Percentiles rank a stretch among this genome's conserved stretches.
Conservation (phyloP, 345 rosid genomes). For the Streptanthus diversifolius region DNA sequence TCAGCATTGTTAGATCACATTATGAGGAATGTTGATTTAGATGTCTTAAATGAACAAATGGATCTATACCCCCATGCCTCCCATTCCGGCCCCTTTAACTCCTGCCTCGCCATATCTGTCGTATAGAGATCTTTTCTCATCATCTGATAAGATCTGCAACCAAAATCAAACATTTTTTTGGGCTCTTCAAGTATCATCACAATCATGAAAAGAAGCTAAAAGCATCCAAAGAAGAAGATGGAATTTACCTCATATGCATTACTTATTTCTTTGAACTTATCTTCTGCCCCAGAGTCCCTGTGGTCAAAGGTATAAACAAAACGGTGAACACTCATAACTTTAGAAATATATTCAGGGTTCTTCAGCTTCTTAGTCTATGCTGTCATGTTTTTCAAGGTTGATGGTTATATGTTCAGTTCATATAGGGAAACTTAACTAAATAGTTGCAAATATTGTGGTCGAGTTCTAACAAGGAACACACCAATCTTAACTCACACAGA, state of each 20-base stretch:
- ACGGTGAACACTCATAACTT: neutral
- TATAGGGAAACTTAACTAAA: neutral
- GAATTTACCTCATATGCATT: slow-evolving; percentile 93
- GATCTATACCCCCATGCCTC: slow-evolving; percentile 70
- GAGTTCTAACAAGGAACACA: neutral
- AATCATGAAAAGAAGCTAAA: neutral
- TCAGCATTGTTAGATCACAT: neutral
- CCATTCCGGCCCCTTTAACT: slow-evolving; percentile 93
- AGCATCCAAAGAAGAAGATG: slow-evolving; percentile 13
- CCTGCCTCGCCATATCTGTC: slow-evolving; percentile 98
- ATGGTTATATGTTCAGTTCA: neutral
- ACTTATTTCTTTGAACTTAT: slow-evolving; percentile 94
- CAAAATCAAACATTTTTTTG: neutral
- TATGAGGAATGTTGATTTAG: neutral
- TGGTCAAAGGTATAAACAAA: slow-evolving; percentile 8
- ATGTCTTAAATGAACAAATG: neutral
- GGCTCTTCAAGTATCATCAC: neutral
- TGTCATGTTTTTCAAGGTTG: neutral
- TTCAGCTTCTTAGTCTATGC: neutral
- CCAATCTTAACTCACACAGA: neutral
- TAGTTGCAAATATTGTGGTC: neutral
- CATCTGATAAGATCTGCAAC: slow-evolving; percentile 86
- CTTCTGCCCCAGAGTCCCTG: slow-evolving; percentile 92
- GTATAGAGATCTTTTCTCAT: slow-evolving; percentile 91
- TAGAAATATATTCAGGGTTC: neutral